Evolutionary conservation across 108 stramenopile genomes (phyloP).

Genomic region (Fistulifera solaris): DNA sequence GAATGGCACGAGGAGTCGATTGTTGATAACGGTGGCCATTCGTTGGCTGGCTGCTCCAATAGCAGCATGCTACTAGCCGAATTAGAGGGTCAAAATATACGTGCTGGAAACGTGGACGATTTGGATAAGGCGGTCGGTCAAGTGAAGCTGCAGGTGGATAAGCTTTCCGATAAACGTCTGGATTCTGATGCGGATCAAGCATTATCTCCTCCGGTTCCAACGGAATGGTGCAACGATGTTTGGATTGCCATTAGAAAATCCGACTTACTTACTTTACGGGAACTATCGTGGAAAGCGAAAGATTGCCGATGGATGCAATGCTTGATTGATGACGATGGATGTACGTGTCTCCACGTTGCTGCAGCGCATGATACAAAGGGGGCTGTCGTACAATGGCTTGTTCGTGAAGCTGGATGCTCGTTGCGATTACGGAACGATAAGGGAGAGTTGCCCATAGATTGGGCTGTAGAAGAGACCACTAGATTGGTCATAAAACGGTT

Average conservation of each 20-base stretch:
- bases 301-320: neutral
- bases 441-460: neutral
- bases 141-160: neutral
- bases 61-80: neutral
- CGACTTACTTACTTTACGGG: neutral
- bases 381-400: neutral
- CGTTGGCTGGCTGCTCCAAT: slow-evolving; percentile 4
- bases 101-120: neutral
- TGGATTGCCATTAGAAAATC: neutral
- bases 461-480: no score
- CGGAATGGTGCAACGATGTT: neutral
- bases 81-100: neutral
- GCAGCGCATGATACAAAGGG: neutral
- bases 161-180: neutral
- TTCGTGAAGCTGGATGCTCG: slow-evolving; percentile 7
- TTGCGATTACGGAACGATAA: neutral
- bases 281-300: slow-evolving; percentile 5
- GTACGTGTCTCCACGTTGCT: slow-evolving; percentile 1
- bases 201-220: neutral
- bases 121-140: neutral
- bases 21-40: neutral
- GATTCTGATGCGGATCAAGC: no score
- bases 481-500: no score
- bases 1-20: slow-evolving; percentile 3
- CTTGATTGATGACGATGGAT: neutral